Base-by-base conservation (phyloP, 2,329 filamentous ascomycete species). In the Akanthomyces lecanii region DNA sequence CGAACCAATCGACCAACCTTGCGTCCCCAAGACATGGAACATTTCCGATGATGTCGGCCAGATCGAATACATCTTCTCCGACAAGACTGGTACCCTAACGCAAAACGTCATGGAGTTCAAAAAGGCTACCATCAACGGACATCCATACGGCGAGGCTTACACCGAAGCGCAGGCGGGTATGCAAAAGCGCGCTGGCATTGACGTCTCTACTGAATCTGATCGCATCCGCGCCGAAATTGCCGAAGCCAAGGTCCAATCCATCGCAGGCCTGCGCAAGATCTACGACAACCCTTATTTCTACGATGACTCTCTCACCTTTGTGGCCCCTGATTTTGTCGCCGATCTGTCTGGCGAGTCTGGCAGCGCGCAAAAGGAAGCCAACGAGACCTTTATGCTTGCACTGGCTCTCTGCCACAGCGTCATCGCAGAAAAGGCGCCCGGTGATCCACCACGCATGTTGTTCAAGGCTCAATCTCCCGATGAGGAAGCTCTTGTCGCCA, bases 61-160 rank as follows among this genome's bases (percentile, higher is more conserved):
- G 77, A 97, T 99, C 66, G 95, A 98, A 76, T 99, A 98, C 79
- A 97, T 99, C 68, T 99, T 99, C 76, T 97, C 93, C 0, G 94
- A 98, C 80, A 98, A 98, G 81, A 98, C 94, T 0, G 94, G 94
- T 30, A 98, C 94, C 1, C 79, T 98, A 68, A 98, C 94, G 6
- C 96, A 95, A 77, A 98, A 98, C 72, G 89, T 93, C 81, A 98
- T 99, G 95, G 96, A 99, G 75, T 99, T 98, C 85, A 99, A 98
- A 76, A 99, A 99, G 76, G 92, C 90, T 62, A 96, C 93, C 0
- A 89, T 99, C 76, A 98, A 98, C 71, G 94, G 94, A n/a, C 85
- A 95, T 65, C 88, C 93, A 0, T 99, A 99, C 69, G 95, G 96
- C 65, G 95, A 99, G 77, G 95, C 95, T 0, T 99, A 97, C 71